Percentiles rank a stretch among this genome's conserved stretches.
Evolutionary conservation across 805 yeast species (phyloP).

Genomic region (Spathaspora gorwiae): DNA sequence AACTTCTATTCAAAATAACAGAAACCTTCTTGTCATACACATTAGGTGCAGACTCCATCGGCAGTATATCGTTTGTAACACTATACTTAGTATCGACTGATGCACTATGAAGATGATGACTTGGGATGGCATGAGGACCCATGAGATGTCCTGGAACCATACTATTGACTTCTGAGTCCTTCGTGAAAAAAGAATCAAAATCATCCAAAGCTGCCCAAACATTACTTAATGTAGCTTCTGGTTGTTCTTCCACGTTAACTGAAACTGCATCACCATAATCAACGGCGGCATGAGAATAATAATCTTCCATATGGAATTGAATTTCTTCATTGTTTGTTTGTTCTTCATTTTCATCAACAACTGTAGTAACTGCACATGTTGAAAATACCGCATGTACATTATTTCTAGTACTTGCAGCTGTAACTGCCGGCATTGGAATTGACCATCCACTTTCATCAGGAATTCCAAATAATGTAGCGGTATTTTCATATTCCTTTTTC

Average conservation of each 20-base stretch:
- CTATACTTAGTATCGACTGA: constrained; percentile 59
- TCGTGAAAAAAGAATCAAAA: constrained; percentile 82
- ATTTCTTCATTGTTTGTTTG: constrained; percentile 33
- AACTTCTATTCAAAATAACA: constrained; percentile 64
- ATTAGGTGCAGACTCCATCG: constrained; percentile 71
- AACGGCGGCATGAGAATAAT: constrained; percentile 29
- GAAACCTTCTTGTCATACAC: constrained; percentile 77
- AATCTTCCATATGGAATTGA: constrained; percentile 61
- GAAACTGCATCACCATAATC: constrained; percentile 43
- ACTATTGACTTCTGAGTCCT: constrained; percentile 20
- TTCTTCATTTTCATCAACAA: constrained; percentile 31
- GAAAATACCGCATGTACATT: constrained; percentile 94
- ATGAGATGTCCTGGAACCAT: constrained; percentile 1
- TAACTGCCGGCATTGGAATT: constrained; percentile 88
- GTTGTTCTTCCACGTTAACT: constrained; percentile 51
- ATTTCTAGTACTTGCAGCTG: constrained; percentile 83
- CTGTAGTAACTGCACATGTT: constrained; percentile 55
- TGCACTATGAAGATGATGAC: constrained; percentile 42
- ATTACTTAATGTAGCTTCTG: constrained; percentile 74
- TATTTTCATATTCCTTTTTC: constrained; percentile 75
- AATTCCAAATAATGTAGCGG: constrained; percentile 88
- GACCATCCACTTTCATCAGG: constrained; percentile 98
- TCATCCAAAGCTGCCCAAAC: constrained; percentile 93
- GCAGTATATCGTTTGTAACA: constrained; percentile 38
- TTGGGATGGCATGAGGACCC: not conserved